These are phyloP conservation scores for Sextonia rubra DNA, from an alignment of 164 flowering plant genomes.

Conservation along the genomic window DNA sequence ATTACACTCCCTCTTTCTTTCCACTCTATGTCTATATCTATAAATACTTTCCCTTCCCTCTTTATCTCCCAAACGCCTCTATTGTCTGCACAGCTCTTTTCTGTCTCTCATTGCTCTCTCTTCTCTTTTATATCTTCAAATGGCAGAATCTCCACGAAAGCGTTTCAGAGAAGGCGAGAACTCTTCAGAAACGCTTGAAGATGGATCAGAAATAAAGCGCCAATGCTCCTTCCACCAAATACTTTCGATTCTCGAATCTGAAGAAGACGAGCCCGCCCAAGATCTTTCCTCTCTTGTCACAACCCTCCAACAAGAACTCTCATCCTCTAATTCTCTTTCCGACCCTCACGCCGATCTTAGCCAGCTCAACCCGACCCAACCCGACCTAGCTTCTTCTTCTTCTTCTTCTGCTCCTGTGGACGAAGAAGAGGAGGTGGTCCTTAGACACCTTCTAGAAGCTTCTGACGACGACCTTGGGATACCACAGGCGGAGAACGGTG, in stretches of 20 bases:
- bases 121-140: no score
- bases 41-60: background rate
- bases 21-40: background rate
- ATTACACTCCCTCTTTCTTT: background rate
- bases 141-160: background rate
- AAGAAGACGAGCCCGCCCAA: constrained; percentile 16
- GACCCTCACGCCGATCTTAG: background rate
- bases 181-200: background rate
- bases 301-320: constrained; percentile 14
- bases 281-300: constrained; percentile 10
- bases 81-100: background rate
- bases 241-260: constrained; percentile 15
- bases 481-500: background rate
- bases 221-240: constrained; percentile 5
- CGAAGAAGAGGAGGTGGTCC: background rate
- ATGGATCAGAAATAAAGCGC: background rate
- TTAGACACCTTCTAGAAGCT: constrained; percentile 15
- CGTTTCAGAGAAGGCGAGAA: background rate
- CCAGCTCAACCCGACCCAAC: background rate
- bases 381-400: background rate
- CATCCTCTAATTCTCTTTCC: constrained; percentile 3
- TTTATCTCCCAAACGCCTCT: background rate
- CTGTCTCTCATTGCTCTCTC: background rate
- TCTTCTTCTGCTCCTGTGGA: background rate
- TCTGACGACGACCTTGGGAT: constrained; percentile 22